These are phyloP conservation scores for Monilinia fructigena DNA, from an alignment of 2,329 filamentous ascomycete species.

Conservation along the genomic window DNA sequence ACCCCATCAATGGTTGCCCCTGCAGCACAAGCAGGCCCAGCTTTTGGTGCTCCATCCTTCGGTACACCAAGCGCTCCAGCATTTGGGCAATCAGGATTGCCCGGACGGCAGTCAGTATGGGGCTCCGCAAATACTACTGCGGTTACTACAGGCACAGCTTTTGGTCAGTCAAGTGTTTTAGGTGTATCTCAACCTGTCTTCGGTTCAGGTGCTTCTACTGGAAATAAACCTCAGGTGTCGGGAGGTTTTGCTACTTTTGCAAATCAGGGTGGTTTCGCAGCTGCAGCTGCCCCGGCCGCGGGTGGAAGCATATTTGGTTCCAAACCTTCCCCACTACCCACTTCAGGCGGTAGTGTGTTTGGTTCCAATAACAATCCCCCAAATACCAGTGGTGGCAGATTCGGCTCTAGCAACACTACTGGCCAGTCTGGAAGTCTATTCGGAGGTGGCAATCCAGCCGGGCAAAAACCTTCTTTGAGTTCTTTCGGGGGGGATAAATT, in stretches of 20 bases:
- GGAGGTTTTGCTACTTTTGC: conserved; percentile 57
- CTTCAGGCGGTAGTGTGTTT: conserved; percentile 26
- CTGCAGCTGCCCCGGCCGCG: conserved; percentile 36
- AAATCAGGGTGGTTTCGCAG: conserved; percentile 53
- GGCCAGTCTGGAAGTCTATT: conserved; percentile 24
- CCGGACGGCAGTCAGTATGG: conserved; percentile 57
- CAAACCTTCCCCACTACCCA: conserved; percentile 23
- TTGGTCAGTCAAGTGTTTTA: conserved; percentile 55
- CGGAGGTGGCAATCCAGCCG: conserved; percentile 44
- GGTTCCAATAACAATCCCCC: conserved; percentile 22
- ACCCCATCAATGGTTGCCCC: conserved; percentile 29
- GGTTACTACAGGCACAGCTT: conserved; percentile 42
- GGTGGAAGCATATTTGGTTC: conserved; percentile 39
- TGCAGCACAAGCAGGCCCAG: conserved; percentile 39
- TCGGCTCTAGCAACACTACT: conserved; percentile 31
- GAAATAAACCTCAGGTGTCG: conserved; percentile 40
- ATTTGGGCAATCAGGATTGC: conserved; percentile 41
- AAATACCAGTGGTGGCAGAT: conserved; percentile 40
- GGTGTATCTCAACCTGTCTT: conserved; percentile 43
- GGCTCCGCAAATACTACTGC: conserved; percentile 41
- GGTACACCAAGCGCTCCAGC: conserved; percentile 43
- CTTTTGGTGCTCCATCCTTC: conserved; percentile 51
- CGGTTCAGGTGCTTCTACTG: conserved; percentile 35
- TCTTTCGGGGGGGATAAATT: conserved; percentile 32
- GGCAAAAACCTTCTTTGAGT: conserved; percentile 30